phyloP scores from a whole-genome alignment of 768 basidiomycete species.

The Scleroderma citrinum region DNA sequence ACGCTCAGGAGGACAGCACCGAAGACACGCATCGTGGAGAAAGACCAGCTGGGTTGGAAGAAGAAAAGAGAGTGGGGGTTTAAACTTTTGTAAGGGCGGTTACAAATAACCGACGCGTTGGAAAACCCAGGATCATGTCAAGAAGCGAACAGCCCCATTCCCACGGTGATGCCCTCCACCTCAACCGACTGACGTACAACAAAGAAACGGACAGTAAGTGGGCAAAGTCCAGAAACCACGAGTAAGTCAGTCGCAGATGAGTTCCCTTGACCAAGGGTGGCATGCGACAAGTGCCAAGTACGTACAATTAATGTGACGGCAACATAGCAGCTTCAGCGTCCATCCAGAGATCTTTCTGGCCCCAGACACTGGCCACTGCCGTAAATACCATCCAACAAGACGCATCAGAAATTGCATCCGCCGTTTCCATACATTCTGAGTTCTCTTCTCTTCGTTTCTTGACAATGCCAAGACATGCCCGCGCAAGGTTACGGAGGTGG shows the following conservation, averaged over 20 bases:
- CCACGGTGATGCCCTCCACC: slow-evolving; percentile 11
- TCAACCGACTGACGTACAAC: neutral
- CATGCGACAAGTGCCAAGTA: neutral
- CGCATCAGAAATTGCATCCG: slow-evolving; percentile 29
- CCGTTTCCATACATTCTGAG: slow-evolving; percentile 8
- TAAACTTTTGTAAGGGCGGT: slow-evolving; percentile 1
- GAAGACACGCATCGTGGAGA: slow-evolving; percentile 38
- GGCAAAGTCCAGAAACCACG: too few relatives aligned
- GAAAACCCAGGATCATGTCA: neutral
- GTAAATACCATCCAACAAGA: slow-evolving; percentile 75
- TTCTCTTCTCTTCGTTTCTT: slow-evolving; percentile 24
- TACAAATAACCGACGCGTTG: slow-evolving; percentile 6
- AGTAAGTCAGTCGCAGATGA: too few relatives aligned
- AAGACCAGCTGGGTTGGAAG: slow-evolving; percentile 9
- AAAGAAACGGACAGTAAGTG: neutral
- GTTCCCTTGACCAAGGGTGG: too few relatives aligned
- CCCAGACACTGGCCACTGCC: slow-evolving; percentile 64
- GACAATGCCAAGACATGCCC: slow-evolving; percentile 57
- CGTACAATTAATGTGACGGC: slow-evolving; percentile 5
- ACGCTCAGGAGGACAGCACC: slow-evolving; percentile 41
- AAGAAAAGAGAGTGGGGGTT: slow-evolving; percentile 7
- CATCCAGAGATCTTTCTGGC: slow-evolving; percentile 74
- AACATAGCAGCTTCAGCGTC: slow-evolving; percentile 58
- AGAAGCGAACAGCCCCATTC: slow-evolving; percentile 13
- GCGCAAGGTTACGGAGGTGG: slow-evolving; percentile 67